A percentile compares a stretch with the other conserved stretches of the same genome.
Conservation (phyloP, 163 green algal genomes). For the Botryococcus braunii region DNA sequence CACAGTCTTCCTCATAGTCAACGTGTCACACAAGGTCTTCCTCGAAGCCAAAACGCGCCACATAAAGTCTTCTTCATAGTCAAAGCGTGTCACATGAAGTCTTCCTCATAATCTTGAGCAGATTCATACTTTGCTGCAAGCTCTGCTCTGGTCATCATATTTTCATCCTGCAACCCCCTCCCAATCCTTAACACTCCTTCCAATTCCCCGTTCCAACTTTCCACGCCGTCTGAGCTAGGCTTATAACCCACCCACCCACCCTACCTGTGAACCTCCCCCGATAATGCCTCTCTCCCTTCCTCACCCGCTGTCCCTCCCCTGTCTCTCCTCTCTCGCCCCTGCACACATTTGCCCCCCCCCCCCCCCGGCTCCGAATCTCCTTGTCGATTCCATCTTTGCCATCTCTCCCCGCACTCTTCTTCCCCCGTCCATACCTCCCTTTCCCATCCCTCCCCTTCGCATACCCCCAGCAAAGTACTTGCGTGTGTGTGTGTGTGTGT, state of each 20-base stretch:
- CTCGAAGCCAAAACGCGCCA: too few species aligned
- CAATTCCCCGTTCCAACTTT: not conserved
- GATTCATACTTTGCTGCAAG: conserved; percentile 64
- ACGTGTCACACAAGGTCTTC: too few species aligned
- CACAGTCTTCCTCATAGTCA: too few species aligned
- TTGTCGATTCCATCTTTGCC: too few species aligned
- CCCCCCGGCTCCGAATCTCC: too few species aligned
- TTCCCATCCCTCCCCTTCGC: too few species aligned
- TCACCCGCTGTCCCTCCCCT: not conserved
- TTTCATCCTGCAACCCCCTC: conserved; percentile 49
- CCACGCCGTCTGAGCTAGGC: conserved; percentile 21
- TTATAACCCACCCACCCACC: not conserved
- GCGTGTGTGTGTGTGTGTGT: too few species aligned
- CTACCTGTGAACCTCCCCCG: too few species aligned
- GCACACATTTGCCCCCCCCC: not conserved
- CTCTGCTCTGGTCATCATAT: conserved; percentile 70
- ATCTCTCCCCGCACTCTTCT: too few species aligned
- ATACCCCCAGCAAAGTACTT: too few species aligned
- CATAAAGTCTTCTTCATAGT: not conserved
- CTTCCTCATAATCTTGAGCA: conserved; percentile 81
- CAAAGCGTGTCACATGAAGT: conserved; percentile 81
- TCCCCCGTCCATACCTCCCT: too few species aligned
- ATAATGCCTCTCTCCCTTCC: not conserved
- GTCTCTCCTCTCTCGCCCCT: not conserved
- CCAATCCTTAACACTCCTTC: not conserved